These are phyloP conservation scores for Salix exigua DNA, from an alignment of 345 rosid species.

Conservation along the genomic window DNA sequence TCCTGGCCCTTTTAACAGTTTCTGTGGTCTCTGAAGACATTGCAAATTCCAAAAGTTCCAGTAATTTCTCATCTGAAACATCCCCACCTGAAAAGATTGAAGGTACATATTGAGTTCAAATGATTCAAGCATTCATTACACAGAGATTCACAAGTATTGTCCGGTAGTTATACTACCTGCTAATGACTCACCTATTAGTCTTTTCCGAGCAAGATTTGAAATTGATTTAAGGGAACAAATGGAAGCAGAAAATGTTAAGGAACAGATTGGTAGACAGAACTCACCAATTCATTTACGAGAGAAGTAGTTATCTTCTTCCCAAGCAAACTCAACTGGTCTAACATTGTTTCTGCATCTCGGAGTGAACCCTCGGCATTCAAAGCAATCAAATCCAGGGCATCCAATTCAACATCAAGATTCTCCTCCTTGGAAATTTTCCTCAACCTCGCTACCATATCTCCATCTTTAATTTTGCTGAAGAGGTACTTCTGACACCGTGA, in stretches of 20 bases:
- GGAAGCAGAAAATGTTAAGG: not conserved
- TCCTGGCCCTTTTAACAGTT: constrained; percentile 92
- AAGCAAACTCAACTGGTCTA: constrained; percentile 91
- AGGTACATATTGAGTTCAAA: constrained; percentile 8
- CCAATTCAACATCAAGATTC: constrained; percentile 77
- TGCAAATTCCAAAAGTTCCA: constrained; percentile 91
- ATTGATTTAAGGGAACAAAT: not conserved
- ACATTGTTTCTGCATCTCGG: constrained; percentile 96
- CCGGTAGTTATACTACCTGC: not conserved
- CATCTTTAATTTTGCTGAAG: constrained; percentile 88
- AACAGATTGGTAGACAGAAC: constrained; percentile 24
- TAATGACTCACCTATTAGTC: not conserved
- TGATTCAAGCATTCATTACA: not conserved
- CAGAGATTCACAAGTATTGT: not conserved
- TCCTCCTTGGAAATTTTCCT: constrained; percentile 65
- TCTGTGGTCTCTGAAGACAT: constrained; percentile 93
- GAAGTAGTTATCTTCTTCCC: constrained; percentile 82
- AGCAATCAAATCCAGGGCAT: constrained; percentile 92
- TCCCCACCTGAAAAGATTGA: constrained; percentile 59
- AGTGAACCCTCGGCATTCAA: constrained; percentile 93
- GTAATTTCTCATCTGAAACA: constrained; percentile 86
- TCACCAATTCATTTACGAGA: constrained; percentile 92
- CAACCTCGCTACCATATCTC: constrained; percentile 61
- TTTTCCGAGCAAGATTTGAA: not conserved
- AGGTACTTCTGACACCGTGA: constrained; percentile 91